Conservation (phyloP, 441 rosid genomes). For the Kokia cookei region DNA sequence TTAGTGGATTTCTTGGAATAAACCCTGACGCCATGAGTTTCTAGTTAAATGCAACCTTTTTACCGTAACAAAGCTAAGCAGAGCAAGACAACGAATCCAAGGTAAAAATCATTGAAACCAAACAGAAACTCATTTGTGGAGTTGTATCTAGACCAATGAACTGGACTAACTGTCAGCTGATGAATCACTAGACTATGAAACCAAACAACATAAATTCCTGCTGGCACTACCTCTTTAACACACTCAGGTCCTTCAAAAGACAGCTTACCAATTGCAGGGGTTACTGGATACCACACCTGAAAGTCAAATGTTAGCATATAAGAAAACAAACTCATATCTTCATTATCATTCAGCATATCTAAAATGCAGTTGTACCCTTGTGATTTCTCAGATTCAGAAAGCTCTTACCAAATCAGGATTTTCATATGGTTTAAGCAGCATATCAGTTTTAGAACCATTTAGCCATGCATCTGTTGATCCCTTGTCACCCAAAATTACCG, state of each 20-base stretch:
- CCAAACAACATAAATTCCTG: not conserved
- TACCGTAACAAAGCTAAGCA: not conserved
- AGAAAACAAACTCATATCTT: not conserved
- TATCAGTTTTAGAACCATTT: slow-evolving; percentile 41
- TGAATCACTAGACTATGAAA: not conserved
- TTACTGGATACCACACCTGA: slow-evolving; percentile 81
- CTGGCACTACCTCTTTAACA: slow-evolving; percentile 50
- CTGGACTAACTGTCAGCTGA: not conserved
- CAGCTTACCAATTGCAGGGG: slow-evolving; percentile 73
- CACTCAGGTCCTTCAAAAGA: slow-evolving; percentile 80
- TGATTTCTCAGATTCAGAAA: not conserved
- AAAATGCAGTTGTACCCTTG: not conserved
- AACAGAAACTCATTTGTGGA: not conserved
- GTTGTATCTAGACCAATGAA: not conserved
- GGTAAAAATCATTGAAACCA: not conserved
- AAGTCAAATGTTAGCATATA: slow-evolving; percentile 7
- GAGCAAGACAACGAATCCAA: not conserved
- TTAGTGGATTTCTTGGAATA: not conserved
- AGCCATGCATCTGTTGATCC: slow-evolving; percentile 64
- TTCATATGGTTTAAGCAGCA: slow-evolving; percentile 62
- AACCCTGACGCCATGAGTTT: not conserved
- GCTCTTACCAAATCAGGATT: slow-evolving; percentile 61
- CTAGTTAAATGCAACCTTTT: not conserved
- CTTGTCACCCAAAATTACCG: slow-evolving; percentile 71
- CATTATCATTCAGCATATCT: not conserved